Base-by-base conservation (phyloP, 768 basidiomycete species). In the Neoboletus brunneissimus region DNA sequence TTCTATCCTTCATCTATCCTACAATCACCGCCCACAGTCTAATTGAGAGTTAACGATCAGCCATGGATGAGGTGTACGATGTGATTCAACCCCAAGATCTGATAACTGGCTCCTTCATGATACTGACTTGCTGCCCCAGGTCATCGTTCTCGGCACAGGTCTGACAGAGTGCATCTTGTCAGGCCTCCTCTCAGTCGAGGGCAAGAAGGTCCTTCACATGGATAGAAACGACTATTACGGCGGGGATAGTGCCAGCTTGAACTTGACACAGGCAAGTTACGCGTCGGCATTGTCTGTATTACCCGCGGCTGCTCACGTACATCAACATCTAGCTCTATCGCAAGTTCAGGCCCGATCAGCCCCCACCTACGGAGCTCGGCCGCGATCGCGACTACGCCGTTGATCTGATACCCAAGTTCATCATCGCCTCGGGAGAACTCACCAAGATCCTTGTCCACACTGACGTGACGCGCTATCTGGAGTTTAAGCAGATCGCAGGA, bases 21-120 rank as follows among this genome's bases (percentile, higher is more conserved):
- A 60, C 53, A 32, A 49, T 51, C 47, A 47, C 41, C 48, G 37
- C 48, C 52, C 27, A 32, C 55, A 54, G 43, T 48, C 54, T 62
- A 50, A 59, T 51, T 43, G 20, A 62, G 48, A 53, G 27, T 56
- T 55, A 25, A 42, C 53, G 53, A 64, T 62, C 55, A 63, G 78
- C 67, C 73, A 97, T 99, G 96, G 96, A 99, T 88, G 96, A 98
- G 81, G 89, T 92, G 81, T 98, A 98, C 79, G 95, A 98, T 75
- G 95, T 97, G 73, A 65, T 64, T 64, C 55, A 32, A 54, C 44
- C 55, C 53, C 47, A 48, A 55, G 59, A 67, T 67, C 55, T 57
- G 56, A 59, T 61, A 31, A 25, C 38, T 45, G 2, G 42, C 27
- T 27, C 10, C 38, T 52, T 41, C 53, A 48, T 52, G 49, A 43